Evolutionary conservation across 2,329 filamentous ascomycete genomes (phyloP).

Genomic region (Xylariaceae sp.): DNA sequence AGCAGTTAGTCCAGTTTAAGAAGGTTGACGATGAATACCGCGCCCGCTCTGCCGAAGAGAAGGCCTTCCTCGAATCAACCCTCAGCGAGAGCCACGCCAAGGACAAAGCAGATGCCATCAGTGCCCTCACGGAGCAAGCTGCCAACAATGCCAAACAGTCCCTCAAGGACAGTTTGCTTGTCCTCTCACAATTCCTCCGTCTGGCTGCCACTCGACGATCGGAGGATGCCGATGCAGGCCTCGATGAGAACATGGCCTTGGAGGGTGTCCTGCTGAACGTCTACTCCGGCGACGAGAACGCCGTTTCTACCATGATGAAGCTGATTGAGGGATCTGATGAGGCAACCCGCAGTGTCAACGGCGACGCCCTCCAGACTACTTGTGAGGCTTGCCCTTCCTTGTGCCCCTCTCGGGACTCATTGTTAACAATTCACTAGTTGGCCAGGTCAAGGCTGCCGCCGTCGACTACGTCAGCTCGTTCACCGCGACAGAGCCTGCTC

Average conservation of each 20-base stretch:
- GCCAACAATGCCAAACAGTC: conserved; percentile 50
- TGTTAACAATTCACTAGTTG: conserved; percentile 40
- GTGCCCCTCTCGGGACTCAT: conserved; percentile 1
- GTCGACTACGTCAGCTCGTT: conserved; percentile 45
- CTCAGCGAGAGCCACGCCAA: conserved; percentile 49
- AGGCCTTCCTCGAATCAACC: conserved; percentile 57
- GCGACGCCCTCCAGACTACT: conserved; percentile 62
- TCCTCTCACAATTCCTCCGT: conserved; percentile 74
- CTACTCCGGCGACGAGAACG: conserved; percentile 72
- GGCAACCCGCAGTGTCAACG: conserved; percentile 59
- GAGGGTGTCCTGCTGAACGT: conserved; percentile 76
- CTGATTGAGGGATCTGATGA: conserved; percentile 70
- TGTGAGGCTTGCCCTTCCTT: conserved; percentile 51
- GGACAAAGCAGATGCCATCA: conserved; percentile 50
- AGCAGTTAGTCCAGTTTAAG: conserved; percentile 70
- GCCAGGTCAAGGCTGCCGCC: conserved; percentile 54
- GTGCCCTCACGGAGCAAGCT: conserved; percentile 53
- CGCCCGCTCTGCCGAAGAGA: conserved; percentile 53
- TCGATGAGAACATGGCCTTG: conserved; percentile 74
- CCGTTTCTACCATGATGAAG: conserved; percentile 72
- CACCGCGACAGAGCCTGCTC: conserved; percentile 30
- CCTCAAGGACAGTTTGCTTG: conserved; percentile 62
- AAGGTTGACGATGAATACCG: conserved; percentile 73
- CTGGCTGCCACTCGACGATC: conserved; percentile 72
- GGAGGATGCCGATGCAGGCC: conserved; percentile 60